Percentiles rank a stretch among this genome's conserved stretches.
phyloP scores from a whole-genome alignment of 1,284 basidiomycete genomes.

The Trichosporon sp. region DNA sequence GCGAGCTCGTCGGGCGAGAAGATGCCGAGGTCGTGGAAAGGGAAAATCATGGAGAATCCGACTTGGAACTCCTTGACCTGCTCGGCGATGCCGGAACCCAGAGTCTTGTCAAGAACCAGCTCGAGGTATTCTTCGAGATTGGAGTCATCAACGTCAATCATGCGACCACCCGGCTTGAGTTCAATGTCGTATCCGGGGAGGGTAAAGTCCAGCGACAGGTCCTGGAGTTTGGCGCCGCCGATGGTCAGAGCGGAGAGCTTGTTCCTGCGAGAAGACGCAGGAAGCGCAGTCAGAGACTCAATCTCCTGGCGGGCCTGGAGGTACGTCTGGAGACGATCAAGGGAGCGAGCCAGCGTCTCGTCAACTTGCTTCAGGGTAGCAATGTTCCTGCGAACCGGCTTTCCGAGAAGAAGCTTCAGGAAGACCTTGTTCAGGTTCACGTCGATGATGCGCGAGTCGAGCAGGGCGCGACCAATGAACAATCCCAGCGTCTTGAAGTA shows the following conservation, averaged over 20 bases:
- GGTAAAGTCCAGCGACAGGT: constrained; percentile 91
- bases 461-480: constrained; percentile 95
- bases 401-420: constrained; percentile 78
- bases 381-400: constrained; percentile 75
- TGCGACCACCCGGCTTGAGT: constrained; percentile 72
- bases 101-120: constrained; percentile 71
- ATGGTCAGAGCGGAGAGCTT: constrained; percentile 52
- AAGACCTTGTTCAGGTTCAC: constrained; percentile 89
- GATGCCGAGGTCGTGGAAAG: constrained; percentile 78
- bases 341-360: constrained; percentile 72
- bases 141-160: constrained; percentile 71
- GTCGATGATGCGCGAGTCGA: constrained; percentile 97
- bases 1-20: constrained; percentile 92
- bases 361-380: constrained; percentile 81
- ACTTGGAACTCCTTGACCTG: constrained; percentile 75
- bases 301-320: constrained; percentile 50
- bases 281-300: constrained; percentile 41
- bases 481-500: constrained; percentile 88
- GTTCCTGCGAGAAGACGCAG: constrained; percentile 38
- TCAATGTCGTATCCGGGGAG: constrained; percentile 93
- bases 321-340: constrained; percentile 68
- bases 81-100: constrained; percentile 66
- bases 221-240: constrained; percentile 62
- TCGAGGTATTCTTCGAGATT: constrained; percentile 87
- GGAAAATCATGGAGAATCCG: constrained; percentile 91